phyloP scores from a whole-genome alignment of 1,284 basidiomycete species.

The Mycosarcoma maydis region DNA sequence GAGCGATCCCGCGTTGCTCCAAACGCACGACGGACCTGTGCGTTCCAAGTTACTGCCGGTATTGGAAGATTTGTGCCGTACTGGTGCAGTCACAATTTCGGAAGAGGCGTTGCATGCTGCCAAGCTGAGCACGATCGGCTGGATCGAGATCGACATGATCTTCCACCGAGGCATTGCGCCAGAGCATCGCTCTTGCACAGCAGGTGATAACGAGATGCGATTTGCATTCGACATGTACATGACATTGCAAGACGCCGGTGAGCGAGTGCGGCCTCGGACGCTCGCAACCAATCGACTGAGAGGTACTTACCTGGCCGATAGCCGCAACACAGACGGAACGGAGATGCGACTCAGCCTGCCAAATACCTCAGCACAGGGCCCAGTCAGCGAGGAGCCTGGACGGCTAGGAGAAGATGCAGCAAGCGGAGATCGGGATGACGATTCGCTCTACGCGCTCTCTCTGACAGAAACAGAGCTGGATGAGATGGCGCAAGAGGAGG shows the following conservation, averaged over 20 bases:
- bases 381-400: slow-evolving; percentile 8
- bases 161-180: slow-evolving; percentile 53
- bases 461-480: slow-evolving; percentile 38
- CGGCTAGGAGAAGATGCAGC: slow-evolving; percentile 21
- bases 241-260: slow-evolving; percentile 46
- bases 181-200: slow-evolving; percentile 47
- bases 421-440: slow-evolving; percentile 5
- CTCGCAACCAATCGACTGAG: slow-evolving; percentile 15
- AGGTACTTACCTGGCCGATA: slow-evolving; percentile 4
- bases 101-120: slow-evolving; percentile 24
- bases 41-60: slow-evolving; percentile 35
- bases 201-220: slow-evolving; percentile 58
- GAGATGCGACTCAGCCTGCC: slow-evolving; percentile 7
- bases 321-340: slow-evolving; percentile 4
- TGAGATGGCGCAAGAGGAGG: slow-evolving; percentile 21
- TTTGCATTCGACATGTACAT: slow-evolving; percentile 54
- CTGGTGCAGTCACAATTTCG: slow-evolving; percentile 15
- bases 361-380: slow-evolving; percentile 7
- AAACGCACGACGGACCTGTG: slow-evolving; percentile 4
- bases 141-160: slow-evolving; percentile 54
- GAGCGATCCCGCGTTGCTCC: slow-evolving; percentile 33
- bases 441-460: slow-evolving; percentile 37
- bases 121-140: slow-evolving; percentile 42
- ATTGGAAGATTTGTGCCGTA: slow-evolving; percentile 49
- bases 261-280: slow-evolving; percentile 38